Percentiles rank a stretch among this genome's conserved stretches.
These are phyloP conservation scores for Globisporangium apiculatum DNA, from an alignment of 352 stramenopile genomes.

Conservation along the genomic window DNA sequence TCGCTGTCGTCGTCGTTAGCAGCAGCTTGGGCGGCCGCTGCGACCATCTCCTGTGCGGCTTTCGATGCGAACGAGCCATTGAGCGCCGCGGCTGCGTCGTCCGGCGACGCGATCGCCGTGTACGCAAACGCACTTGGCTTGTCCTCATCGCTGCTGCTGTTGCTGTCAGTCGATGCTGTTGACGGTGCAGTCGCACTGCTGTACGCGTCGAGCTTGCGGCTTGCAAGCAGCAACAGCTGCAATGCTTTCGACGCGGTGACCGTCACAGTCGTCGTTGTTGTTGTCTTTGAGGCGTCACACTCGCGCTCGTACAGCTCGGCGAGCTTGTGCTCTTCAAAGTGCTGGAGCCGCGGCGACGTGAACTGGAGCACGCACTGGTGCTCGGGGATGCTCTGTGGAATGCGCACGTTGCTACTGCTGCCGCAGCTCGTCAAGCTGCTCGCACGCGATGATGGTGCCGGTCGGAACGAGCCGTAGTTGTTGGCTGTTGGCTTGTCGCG, in stretches of 20 bases:
- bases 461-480: conserved; percentile 58
- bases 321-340: conserved; percentile 15
- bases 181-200: neutral
- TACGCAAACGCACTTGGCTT: neutral
- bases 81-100: conserved; percentile 2
- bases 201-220: conserved; percentile 12
- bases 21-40: conserved; percentile 11
- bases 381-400: conserved; percentile 71
- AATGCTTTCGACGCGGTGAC: conserved; percentile 14
- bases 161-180: conserved; percentile 3
- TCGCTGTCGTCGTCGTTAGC: conserved; percentile 10
- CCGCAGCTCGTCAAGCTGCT: conserved; percentile 16
- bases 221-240: conserved; percentile 12
- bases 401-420: conserved; percentile 31
- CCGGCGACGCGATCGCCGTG: neutral
- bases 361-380: conserved; percentile 64
- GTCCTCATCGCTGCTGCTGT: neutral
- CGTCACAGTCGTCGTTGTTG: conserved; percentile 15
- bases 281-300: neutral
- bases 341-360: conserved; percentile 26
- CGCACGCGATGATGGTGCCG: conserved; percentile 2
- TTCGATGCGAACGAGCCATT: conserved; percentile 14
- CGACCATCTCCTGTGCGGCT: conserved; percentile 14
- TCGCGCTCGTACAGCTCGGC: conserved; percentile 15
- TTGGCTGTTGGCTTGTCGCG: conserved; percentile 12